Base-by-base conservation (phyloP, 1,284 basidiomycete genomes). In the Cryptococcus neoformans region DNA sequence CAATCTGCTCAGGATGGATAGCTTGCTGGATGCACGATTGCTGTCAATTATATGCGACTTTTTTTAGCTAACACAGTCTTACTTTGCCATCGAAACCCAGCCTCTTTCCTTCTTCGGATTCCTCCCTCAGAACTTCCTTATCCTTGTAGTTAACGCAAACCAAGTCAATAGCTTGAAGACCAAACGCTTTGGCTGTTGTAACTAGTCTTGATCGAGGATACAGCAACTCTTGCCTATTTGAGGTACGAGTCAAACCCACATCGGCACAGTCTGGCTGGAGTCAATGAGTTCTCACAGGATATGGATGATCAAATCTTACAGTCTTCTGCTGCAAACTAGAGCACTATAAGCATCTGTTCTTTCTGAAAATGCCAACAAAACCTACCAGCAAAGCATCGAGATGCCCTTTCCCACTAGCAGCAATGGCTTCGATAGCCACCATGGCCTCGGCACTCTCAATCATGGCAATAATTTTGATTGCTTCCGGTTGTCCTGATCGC, bases 71-170 rank as follows among this genome's bases (percentile, higher is more conserved):
- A 17, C 8, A 37, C 28, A 41, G 2, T 10, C 75, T 34, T 59
- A 86, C 90, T 82, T 95, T 95, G 49, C 91, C 92, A 34, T 86
- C 87, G 67, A 91, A 94, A 0, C 92, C 91, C 8, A 93, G 78
- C 55, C 84, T 78, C 47, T 86, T 77, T 0, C 88, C 92, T 65
- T 95, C 91, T 57, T 82, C 76, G 54, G 88, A 90, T 73, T 96
- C 92, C 4, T 87, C 84, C 51, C 79, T 78, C 16, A 96, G 80
- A 62, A 85, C 84, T 5, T 83, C 81, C 3, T 80, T 68, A 69
- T 94, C 86, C 70, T 90, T 89, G 80, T 92, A 95, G 70, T 92
- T 87, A 40, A 94, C 85, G 72, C 92, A 95, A 56, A 87, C 92
- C 87, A 95, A 89, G 73, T 95, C 92, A 69, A 98, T 90, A 1